Evolutionary conservation across 208 protist genomes (phyloP), one percentile per base, ranked within the genome.

Genomic region (Crithidia fasciculata): DNA sequence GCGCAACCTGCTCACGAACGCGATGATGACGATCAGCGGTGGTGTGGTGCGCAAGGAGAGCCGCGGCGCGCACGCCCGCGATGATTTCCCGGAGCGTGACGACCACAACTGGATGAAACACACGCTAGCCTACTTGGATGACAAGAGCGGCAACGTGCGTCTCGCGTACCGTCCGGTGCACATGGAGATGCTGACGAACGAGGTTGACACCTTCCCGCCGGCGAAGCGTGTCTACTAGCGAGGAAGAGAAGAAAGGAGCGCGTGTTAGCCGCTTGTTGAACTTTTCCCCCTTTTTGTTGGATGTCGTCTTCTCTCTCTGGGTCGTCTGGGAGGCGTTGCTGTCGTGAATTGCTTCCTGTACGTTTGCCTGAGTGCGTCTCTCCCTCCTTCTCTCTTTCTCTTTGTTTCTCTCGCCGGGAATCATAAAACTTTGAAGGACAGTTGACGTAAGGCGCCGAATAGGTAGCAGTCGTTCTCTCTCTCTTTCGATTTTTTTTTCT

Each of bases 41-140:
- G 99, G 95, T 39, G 92, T 98, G 75, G 95, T 88, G 53, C 96
- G 98, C 74, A 98, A 96, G 80, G 98, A 99, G 92, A 97, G 85
- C 65, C 95, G 98, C 70, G 98, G 98, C 58, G 98, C 98, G 10
- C 99, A 99, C 82, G 97, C 98, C 6, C 94, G 98, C 65, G 98
- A 99, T 74, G 98, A 99, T 87, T 99, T 85, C 83, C 89, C 85
- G 2, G 91, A 98, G 60, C 91, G 97, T 59, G 97, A 99, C 76
- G 98, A 99, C 81, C 90, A 90, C 66, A 97, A 99, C 78, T 99
- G 99, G 99, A 98, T 99, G 95, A 99, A 99, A 89, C 99, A 99
- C 89, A 99, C 99, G 0, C 86, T 99, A 16, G 92, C 95, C 9
- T 99, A 93, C 76, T 75, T 99, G 3, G 96, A 99, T 81, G 85